Evolutionary conservation across 2,329 filamentous ascomycete species (phyloP).

Genomic region (Nemania sp.): DNA sequence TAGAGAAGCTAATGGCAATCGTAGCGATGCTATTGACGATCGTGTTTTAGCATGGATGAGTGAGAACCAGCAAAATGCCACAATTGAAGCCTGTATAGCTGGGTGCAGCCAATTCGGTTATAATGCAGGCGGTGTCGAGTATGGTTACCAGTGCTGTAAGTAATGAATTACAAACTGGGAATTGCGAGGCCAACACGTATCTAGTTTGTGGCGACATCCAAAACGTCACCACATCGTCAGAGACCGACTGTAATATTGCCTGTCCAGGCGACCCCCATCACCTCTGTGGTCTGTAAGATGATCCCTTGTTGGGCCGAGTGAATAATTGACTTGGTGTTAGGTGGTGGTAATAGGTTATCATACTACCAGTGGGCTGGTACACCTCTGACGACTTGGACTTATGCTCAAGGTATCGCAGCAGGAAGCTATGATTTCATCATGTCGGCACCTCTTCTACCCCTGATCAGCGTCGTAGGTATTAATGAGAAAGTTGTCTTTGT

Average conservation of each 20-base stretch:
- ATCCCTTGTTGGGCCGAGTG: neutral
- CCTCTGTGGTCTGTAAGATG: constrained; percentile 51
- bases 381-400: constrained; percentile 62
- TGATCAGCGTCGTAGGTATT: constrained; percentile 64
- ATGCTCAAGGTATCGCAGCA: constrained; percentile 61
- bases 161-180: neutral
- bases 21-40: constrained; percentile 42
- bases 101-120: constrained; percentile 58
- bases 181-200: constrained; percentile 5
- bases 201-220: constrained; percentile 54
- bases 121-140: constrained; percentile 58
- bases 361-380: constrained; percentile 62
- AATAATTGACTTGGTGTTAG: constrained; percentile 21
- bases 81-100: constrained; percentile 55
- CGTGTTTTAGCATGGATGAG: constrained; percentile 55
- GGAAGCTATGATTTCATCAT: constrained; percentile 67
- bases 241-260: constrained; percentile 55
- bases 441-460: constrained; percentile 64
- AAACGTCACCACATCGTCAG: constrained; percentile 49
- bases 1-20: constrained; percentile 9
- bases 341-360: constrained; percentile 58
- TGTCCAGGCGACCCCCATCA: constrained; percentile 53
- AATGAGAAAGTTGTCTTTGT: constrained; percentile 67
- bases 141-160: constrained; percentile 57
- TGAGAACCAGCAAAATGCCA: constrained; percentile 55